Base-by-base conservation (phyloP, 2,329 filamentous ascomycete species). In the Pleurostoma richardsiae region DNA sequence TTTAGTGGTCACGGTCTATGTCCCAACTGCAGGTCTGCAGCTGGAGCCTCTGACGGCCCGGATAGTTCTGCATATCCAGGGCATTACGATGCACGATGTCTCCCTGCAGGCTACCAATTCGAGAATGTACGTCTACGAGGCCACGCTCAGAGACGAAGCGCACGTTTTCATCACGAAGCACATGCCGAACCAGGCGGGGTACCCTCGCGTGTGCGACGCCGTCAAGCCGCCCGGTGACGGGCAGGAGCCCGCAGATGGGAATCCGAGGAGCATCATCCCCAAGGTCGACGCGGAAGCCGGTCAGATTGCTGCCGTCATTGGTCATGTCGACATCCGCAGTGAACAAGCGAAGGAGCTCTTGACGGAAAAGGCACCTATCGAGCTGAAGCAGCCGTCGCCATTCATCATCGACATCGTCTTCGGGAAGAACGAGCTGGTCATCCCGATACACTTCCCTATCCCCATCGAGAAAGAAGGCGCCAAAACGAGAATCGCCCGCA, bases 401-500 rank as follows among this genome's bases (percentile, higher is more conserved):
- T 73, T 68, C 45, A 56, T 58, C 4, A 60, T 76, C 40, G 59
- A 72, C 4, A 53, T 76, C 11, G 57, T 67, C 8, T 67, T 76
- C 46, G 67, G 59, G 4, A 49, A 64, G 3, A 44, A 55, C 3
- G 43, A 52, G 7, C 52, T 67, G 2, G 46, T 67, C 2, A 63
- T 59, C 6, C 55, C 65, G 2, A 40, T 74, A 2, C 58, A 53
- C 2, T 78, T 71, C 44, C 70, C 71, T 0, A 45, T 62, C 0
- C 72, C 73, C 0, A 57, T 77, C 7, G 55, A 57, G 10, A 60
- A 62, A 10, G 57, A 61, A 4, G 57, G 55, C 2, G 33, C 33
- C 6, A 68, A 57, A 48, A 69, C 62, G 2, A 67, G 69, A 10
- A 60, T 77, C 28, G 72, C 69, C 33, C 67, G 72, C 30, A 70